These are phyloP conservation scores for Cladorrhinum sp. DNA, from an alignment of 2,329 filamentous ascomycete species.

Conservation along the genomic window DNA sequence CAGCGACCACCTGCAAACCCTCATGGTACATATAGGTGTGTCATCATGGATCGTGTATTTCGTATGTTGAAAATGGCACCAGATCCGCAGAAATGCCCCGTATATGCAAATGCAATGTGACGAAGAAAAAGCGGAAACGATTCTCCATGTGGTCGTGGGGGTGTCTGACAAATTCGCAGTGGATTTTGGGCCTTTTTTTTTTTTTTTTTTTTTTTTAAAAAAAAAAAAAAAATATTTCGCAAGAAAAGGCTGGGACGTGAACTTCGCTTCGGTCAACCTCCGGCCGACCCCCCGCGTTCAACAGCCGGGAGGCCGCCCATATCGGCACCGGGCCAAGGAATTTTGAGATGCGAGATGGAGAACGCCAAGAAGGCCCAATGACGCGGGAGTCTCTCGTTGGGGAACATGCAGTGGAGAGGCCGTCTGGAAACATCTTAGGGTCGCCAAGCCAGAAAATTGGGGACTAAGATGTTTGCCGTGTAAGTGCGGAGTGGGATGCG, in stretches of 20 bases:
- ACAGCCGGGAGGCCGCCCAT: constrained; percentile 25
- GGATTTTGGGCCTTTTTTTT: not conserved
- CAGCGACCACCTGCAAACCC: not conserved
- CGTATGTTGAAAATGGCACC: not conserved
- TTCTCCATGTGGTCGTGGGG: not conserved
- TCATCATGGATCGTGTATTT: not conserved
- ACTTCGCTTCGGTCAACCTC: constrained; percentile 5
- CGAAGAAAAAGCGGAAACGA: not conserved
- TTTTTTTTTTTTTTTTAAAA: too few relatives aligned
- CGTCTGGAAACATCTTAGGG: not conserved
- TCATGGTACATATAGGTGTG: not conserved
- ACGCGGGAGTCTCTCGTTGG: not conserved
- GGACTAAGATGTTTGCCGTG: constrained; percentile 1
- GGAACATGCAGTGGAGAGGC: constrained; percentile 11
- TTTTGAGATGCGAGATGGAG: constrained; percentile 4
- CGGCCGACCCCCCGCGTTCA: constrained; percentile 13
- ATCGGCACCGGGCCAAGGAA: constrained; percentile 15
- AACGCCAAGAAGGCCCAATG: constrained; percentile 11
- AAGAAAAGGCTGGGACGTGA: not conserved
- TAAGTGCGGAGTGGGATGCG: constrained; percentile 4
- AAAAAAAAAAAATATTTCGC: too few relatives aligned
- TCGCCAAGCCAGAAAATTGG: constrained; percentile 10
- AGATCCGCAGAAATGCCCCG: not conserved
- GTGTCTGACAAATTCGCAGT: not conserved
- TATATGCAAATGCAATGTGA: not conserved